A percentile compares a stretch with the other conserved stretches of the same genome.
Conservation (phyloP, 2,329 filamentous ascomycete species). For the Fusarium sp. region DNA sequence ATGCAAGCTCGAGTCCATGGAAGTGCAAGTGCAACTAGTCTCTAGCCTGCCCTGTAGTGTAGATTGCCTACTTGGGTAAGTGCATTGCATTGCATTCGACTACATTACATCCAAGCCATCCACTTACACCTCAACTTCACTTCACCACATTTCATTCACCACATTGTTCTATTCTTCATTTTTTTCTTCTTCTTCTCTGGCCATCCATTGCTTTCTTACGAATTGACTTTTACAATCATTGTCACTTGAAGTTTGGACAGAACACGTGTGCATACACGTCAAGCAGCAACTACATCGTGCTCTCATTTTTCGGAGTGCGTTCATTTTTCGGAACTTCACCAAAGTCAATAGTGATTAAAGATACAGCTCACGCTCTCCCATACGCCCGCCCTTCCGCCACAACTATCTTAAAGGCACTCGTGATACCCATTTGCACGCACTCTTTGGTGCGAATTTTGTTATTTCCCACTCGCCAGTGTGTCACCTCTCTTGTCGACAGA, state of each 20-base stretch:
- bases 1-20: neutral
- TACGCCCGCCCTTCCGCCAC: neutral
- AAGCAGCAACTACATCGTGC: neutral
- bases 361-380: neutral
- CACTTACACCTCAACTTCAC: constrained; percentile 23
- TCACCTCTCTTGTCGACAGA: neutral
- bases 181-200: neutral
- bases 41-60: constrained; percentile 6
- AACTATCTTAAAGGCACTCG: neutral
- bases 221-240: neutral
- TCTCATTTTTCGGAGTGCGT: neutral
- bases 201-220: neutral
- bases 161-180: constrained; percentile 3
- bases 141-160: constrained; percentile 12
- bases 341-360: neutral
- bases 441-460: neutral
- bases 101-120: constrained; percentile 21
- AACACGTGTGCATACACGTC: neutral
- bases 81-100: constrained; percentile 4
- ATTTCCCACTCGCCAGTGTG: neutral
- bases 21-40: constrained; percentile 6
- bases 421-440: constrained; percentile 1
- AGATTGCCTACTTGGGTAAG: constrained; percentile 9
- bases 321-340: no score
- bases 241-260: neutral